These are phyloP conservation scores for Schizothecium vesticola DNA, from an alignment of 495 filamentous ascomycete species.

Conservation along the genomic window DNA sequence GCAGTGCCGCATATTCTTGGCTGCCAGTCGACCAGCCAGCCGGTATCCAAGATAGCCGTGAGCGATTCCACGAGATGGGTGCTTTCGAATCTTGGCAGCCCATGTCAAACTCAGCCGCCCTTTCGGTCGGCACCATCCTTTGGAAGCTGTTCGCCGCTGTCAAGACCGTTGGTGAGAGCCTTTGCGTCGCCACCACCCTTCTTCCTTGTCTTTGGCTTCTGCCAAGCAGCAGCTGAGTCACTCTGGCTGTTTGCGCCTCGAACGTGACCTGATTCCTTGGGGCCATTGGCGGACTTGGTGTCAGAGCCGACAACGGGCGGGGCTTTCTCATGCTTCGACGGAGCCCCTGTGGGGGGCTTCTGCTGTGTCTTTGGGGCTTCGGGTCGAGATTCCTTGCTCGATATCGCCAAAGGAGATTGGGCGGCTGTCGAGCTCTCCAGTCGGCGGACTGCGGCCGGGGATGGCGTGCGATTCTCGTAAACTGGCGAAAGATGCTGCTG, in stretches of 20 bases:
- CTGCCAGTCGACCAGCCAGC: slow-evolving; percentile 3
- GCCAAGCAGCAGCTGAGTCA: slow-evolving; percentile 40
- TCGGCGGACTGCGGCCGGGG: slow-evolving; percentile 39
- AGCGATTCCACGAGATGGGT: not conserved
- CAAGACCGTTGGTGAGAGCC: slow-evolving; percentile 26
- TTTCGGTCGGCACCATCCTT: slow-evolving; percentile 50
- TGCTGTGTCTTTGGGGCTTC: slow-evolving; percentile 20
- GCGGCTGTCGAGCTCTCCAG: slow-evolving; percentile 25
- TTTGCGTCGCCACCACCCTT: slow-evolving; percentile 38
- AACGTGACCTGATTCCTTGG: slow-evolving; percentile 42
- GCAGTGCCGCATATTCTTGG: slow-evolving; percentile 14
- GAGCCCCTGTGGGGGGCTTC: slow-evolving; percentile 16
- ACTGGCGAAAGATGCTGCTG: slow-evolving; percentile 50
- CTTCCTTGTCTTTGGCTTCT: slow-evolving; percentile 45
- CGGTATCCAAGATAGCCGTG: slow-evolving; percentile 28
- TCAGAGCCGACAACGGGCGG: slow-evolving; percentile 21
- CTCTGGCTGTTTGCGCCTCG: slow-evolving; percentile 48
- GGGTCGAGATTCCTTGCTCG: slow-evolving; percentile 12
- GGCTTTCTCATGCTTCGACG: slow-evolving; percentile 17
- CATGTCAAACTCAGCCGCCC: slow-evolving; percentile 39
- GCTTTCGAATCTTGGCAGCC: not conserved
- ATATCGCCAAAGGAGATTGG: not conserved
- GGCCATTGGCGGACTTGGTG: slow-evolving; percentile 32
- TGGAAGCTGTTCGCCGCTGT: slow-evolving; percentile 44
- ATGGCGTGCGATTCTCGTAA: slow-evolving; percentile 49